Evolutionary conservation across 2,329 filamentous ascomycete species (phyloP).

Genomic region (Claviceps africana): DNA sequence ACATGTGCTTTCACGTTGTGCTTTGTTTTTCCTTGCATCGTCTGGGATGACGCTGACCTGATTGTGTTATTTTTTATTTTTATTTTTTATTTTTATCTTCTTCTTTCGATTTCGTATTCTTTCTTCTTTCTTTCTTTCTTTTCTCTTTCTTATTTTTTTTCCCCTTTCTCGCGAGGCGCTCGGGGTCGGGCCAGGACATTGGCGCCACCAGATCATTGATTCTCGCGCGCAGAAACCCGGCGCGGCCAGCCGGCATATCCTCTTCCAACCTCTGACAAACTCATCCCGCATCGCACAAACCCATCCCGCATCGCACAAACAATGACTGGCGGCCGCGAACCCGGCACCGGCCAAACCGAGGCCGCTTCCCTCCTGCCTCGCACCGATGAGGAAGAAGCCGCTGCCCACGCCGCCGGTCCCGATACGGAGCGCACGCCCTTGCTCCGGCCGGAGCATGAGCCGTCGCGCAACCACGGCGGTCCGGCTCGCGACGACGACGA

Average conservation of each 20-base stretch:
- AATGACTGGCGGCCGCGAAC: not conserved
- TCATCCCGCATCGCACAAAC: not conserved
- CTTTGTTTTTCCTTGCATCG: no score
- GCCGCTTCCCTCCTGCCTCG: not conserved
- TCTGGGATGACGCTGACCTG: no score
- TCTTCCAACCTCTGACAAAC: not conserved
- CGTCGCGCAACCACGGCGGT: not conserved
- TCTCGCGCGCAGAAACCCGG: not conserved
- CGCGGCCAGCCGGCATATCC: not conserved
- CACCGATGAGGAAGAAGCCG: not conserved
- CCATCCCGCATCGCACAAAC: not conserved
- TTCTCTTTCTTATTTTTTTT: no score
- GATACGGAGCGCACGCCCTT: constrained; percentile 5
- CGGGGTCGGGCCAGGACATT: no score
- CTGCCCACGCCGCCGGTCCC: not conserved
- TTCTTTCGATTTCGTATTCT: no score
- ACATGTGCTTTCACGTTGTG: no score
- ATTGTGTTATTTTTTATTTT: no score
- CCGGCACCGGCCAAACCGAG: not conserved
- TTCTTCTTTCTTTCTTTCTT: no score
- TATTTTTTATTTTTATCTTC: no score
- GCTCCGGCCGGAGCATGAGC: constrained; percentile 1
- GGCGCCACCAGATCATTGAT: not conserved
- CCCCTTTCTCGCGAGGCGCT: no score
- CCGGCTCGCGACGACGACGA: not conserved